These are phyloP conservation scores for Vitis hybrid DNA, from an alignment of 177 flowering plant genomes.

Conservation along the genomic window DNA sequence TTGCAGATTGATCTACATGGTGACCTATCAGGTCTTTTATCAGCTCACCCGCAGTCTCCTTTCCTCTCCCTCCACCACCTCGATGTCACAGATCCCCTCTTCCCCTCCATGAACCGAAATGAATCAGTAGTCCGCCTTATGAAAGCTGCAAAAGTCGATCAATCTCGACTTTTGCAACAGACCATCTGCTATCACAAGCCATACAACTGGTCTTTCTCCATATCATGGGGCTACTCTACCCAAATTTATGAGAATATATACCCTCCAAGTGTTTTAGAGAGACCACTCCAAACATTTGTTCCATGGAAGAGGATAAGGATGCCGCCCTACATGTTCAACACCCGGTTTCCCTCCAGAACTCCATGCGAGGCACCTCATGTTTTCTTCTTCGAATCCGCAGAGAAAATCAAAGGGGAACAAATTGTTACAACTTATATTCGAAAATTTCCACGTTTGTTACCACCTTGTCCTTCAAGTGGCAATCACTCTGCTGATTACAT, in stretches of 20 bases:
- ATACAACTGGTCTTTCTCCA: conserved; percentile 42
- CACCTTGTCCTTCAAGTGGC: conserved; percentile 31
- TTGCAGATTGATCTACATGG: conserved; percentile 34
- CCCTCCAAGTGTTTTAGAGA: conserved; percentile 37
- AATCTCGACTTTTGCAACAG: conserved; percentile 34
- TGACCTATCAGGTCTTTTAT: conserved; percentile 36
- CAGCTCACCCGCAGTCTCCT: conserved; percentile 38
- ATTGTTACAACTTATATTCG: conserved; percentile 33
- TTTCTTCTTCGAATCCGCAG: conserved; percentile 45
- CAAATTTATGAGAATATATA: conserved; percentile 48
- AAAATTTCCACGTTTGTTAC: conserved; percentile 15
- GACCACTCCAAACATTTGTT: conserved; percentile 56
- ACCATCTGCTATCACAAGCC: conserved; percentile 36
- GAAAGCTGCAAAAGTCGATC: conserved; percentile 21
- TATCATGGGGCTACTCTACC: conserved; percentile 72
- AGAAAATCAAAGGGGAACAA: not conserved
- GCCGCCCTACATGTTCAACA: conserved; percentile 50
- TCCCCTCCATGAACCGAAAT: conserved; percentile 26
- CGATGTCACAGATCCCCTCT: conserved; percentile 32
- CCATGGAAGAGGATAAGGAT: conserved; percentile 38
- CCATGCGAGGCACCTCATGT: conserved; percentile 63
- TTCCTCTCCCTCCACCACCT: conserved; percentile 42
- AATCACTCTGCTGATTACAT: conserved; percentile 43
- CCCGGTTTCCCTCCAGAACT: conserved; percentile 25
- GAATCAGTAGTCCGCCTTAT: conserved; percentile 33